Evolutionary conservation across 2,329 filamentous ascomycete genomes (phyloP).

Genomic region (Simplicillium sp.): DNA sequence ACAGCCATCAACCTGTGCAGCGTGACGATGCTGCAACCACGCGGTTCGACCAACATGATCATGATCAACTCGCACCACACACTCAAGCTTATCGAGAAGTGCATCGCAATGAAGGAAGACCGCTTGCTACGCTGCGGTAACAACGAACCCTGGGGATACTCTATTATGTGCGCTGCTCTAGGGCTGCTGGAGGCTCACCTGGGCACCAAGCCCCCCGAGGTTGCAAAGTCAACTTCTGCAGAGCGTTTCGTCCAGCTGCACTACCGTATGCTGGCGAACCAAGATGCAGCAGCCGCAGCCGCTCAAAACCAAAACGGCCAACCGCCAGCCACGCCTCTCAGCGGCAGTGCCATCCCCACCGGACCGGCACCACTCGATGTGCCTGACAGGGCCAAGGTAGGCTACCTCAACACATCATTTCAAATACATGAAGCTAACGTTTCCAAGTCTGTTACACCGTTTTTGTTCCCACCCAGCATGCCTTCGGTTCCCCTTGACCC

Average conservation of each 20-base stretch:
- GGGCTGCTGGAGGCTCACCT: conserved; percentile 51
- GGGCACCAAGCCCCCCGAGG: conserved; percentile 44
- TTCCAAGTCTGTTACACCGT: conserved; percentile 30
- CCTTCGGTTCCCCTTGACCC: conserved; percentile 24
- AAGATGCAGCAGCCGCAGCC: conserved; percentile 33
- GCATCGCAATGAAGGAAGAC: conserved; percentile 51
- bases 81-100: conserved; percentile 51
- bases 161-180: conserved; percentile 51
- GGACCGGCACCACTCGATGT: conserved; percentile 19
- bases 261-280: conserved; percentile 45
- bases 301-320: conserved; percentile 9
- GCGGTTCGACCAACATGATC: conserved; percentile 50
- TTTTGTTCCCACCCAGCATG: conserved; percentile 25
- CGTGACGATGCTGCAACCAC: conserved; percentile 50
- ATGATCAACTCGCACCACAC: conserved; percentile 53
- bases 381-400: conserved; percentile 29
- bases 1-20: conserved; percentile 52
- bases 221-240: conserved; percentile 48
- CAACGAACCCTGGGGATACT: conserved; percentile 56
- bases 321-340: conserved; percentile 7
- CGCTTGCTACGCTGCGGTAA: conserved; percentile 51
- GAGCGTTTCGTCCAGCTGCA: conserved; percentile 51
- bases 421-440: conserved; percentile 15
- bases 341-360: conserved; percentile 15
- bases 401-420: conserved; percentile 8